A percentile compares a stretch with the other conserved stretches of the same genome.
These are phyloP conservation scores for Balakata baccata DNA, from an alignment of 345 rosid genomes.

Conservation along the genomic window DNA sequence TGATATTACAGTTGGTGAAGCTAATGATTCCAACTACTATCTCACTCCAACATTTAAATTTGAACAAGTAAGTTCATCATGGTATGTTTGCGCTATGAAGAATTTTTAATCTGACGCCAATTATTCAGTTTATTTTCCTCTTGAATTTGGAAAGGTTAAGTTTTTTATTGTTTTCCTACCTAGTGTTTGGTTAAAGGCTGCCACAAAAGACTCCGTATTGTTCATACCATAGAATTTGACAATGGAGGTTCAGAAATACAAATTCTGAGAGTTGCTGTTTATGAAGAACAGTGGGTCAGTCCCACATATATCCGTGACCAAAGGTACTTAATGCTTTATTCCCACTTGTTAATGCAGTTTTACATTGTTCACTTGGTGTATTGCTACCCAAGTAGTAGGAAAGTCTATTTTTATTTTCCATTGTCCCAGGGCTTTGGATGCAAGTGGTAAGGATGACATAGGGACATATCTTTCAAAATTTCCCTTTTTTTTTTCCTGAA, in stretches of 20 bases:
- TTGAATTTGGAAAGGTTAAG: not conserved
- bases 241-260: constrained; percentile 73
- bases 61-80: constrained; percentile 60
- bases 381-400: not conserved
- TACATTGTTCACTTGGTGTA: not conserved
- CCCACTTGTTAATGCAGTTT: not conserved
- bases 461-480: too few relatives aligned
- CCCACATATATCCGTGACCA: constrained; percentile 52
- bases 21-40: constrained; percentile 57
- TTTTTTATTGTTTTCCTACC: constrained; percentile 8
- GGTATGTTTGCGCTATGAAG: not conserved
- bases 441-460: not conserved
- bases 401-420: not conserved
- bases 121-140: not conserved
- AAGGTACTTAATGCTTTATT: constrained; percentile 44
- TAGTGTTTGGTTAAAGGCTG: constrained; percentile 97
- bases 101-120: not conserved
- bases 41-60: constrained; percentile 74
- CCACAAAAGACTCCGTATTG: constrained; percentile 85
- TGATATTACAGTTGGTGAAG: constrained; percentile 60
- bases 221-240: constrained; percentile 78
- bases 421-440: not conserved
- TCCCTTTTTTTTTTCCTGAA: not conserved
- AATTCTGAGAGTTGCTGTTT: constrained; percentile 87
- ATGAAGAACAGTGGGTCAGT: constrained; percentile 86